These are phyloP conservation scores for Crithidia bombi DNA, from an alignment of 208 protist genomes.

Conservation along the genomic window DNA sequence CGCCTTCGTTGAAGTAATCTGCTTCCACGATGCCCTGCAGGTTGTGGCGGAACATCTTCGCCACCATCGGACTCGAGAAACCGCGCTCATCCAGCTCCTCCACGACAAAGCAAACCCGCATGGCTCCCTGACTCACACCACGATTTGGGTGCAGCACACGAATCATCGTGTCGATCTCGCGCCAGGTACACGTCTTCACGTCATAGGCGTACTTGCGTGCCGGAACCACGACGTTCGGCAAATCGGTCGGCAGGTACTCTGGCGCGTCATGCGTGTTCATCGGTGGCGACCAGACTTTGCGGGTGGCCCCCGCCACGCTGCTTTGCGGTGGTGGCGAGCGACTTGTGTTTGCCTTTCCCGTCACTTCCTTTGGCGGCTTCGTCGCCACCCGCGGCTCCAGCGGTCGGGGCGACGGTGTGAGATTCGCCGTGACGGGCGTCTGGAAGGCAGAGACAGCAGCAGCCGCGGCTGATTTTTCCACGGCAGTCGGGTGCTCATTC, in stretches of 20 bases:
- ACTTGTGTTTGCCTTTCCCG: neutral
- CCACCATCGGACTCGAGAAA: constrained; percentile 58
- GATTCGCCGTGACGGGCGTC: neutral
- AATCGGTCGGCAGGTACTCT: constrained; percentile 32
- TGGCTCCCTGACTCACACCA: constrained; percentile 63
- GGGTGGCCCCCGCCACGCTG: neutral
- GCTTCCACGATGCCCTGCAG: constrained; percentile 65
- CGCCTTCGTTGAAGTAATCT: constrained; percentile 89
- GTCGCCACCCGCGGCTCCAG: neutral
- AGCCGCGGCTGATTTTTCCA: neutral
- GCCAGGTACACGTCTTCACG: constrained; percentile 61
- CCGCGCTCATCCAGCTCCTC: constrained; percentile 81
- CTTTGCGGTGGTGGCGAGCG: neutral
- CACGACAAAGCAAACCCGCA: constrained; percentile 85
- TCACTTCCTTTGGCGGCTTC: neutral
- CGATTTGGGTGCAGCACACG: constrained; percentile 59
- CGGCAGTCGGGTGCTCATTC: neutral
- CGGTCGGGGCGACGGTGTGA: neutral
- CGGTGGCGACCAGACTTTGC: constrained; percentile 2
- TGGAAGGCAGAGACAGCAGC: neutral
- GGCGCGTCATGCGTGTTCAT: constrained; percentile 26
- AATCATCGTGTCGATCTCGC: constrained; percentile 59
- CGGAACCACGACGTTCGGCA: constrained; percentile 45
- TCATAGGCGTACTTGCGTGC: constrained; percentile 73
- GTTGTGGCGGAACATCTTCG: constrained; percentile 82